phyloP scores from a whole-genome alignment of 176 grass and related monocot species.

The Carex scoparia region DNA sequence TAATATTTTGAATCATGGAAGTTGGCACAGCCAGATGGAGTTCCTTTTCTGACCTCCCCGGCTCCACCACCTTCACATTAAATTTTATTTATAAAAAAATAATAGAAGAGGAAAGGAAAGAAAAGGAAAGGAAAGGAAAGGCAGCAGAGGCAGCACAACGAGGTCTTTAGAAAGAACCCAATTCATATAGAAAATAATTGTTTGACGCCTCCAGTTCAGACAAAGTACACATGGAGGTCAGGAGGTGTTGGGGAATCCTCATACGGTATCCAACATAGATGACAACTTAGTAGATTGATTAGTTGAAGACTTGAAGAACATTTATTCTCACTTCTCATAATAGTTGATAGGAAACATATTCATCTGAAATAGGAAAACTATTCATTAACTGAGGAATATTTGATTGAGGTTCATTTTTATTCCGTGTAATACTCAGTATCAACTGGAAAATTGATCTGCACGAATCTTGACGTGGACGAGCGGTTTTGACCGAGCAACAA shows the following conservation, averaged over 20 bases:
- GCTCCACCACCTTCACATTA: neutral
- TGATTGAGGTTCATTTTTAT: neutral
- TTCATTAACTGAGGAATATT: neutral
- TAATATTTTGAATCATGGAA: neutral
- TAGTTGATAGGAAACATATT: neutral
- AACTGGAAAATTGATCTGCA: too few relatives aligned
- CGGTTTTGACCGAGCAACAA: too few relatives aligned
- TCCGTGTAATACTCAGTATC: too few relatives aligned
- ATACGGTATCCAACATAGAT: neutral
- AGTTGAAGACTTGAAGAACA: neutral
- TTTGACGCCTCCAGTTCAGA: constrained; percentile 5
- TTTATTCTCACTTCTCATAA: neutral
- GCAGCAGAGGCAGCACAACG: neutral
- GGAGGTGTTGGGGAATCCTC: neutral
- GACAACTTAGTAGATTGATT: neutral
- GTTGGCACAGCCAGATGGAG: neutral
- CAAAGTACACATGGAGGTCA: neutral
- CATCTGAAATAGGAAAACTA: neutral
- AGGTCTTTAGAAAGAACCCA: neutral
- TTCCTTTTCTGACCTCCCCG: neutral
- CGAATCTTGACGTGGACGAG: too few relatives aligned
- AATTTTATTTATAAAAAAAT: neutral
- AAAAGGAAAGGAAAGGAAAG: neutral
- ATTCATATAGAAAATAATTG: neutral
- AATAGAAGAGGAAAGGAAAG: neutral